Evolutionary conservation across 768 basidiomycete genomes (phyloP).

Genomic region (Hygrophoropsis aurantiaca): DNA sequence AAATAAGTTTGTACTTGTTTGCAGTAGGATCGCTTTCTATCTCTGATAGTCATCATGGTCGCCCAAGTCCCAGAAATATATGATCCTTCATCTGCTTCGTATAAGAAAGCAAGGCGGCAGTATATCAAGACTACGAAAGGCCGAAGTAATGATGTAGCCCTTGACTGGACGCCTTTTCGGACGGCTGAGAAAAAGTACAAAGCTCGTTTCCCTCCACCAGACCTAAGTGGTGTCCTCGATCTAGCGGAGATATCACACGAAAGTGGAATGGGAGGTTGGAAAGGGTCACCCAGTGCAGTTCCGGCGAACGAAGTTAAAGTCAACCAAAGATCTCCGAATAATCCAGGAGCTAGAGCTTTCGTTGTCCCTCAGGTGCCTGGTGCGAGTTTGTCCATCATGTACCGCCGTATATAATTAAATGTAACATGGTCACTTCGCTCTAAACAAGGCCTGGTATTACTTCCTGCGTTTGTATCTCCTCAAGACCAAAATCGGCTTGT

Average conservation of each 20-base stretch:
- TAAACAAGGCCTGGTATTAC: slow-evolving; percentile 74
- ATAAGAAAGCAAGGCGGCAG: slow-evolving; percentile 59
- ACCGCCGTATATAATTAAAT: not conserved
- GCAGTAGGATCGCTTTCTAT: slow-evolving; percentile 15
- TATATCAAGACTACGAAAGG: slow-evolving; percentile 61
- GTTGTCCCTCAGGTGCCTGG: slow-evolving; percentile 57
- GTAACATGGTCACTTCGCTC: not conserved
- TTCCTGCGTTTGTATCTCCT: slow-evolving; percentile 71
- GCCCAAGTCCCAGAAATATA: slow-evolving; percentile 25
- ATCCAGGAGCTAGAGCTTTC: slow-evolving; percentile 36
- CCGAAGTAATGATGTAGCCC: slow-evolving; percentile 42
- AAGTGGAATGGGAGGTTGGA: slow-evolving; percentile 45
- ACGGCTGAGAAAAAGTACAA: slow-evolving; percentile 81
- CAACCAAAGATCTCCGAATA: slow-evolving; percentile 28
- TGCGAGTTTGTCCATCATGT: slow-evolving; percentile 27
- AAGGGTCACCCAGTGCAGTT: too few species aligned
- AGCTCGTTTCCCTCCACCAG: slow-evolving; percentile 73
- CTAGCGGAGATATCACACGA: slow-evolving; percentile 48
- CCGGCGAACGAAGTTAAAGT: slow-evolving; percentile 38
- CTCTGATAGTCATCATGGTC: not conserved
- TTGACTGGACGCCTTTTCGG: slow-evolving; percentile 73
- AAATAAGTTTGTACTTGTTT: slow-evolving; percentile 26
- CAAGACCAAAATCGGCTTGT: slow-evolving; percentile 68
- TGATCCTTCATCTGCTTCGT: slow-evolving; percentile 48
- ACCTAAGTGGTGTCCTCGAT: slow-evolving; percentile 70